A percentile compares a stretch with the other conserved stretches of the same genome.
phyloP scores from a whole-genome alignment of 164 flowering plant species.

The Nymphaea thermarum region DNA sequence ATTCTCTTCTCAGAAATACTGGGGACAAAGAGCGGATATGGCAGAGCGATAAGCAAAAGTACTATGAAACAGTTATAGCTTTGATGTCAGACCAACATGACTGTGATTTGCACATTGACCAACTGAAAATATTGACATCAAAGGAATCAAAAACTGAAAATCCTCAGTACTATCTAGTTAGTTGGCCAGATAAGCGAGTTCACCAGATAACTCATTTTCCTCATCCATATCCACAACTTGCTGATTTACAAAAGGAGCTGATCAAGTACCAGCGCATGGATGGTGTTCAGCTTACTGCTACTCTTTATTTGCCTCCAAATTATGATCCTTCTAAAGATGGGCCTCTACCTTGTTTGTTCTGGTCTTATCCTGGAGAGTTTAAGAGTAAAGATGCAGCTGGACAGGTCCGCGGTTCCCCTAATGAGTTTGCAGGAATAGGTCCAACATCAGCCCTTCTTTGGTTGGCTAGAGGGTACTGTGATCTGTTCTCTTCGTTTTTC shows the following conservation, averaged over 20 bases:
- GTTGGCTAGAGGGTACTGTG: constrained; percentile 74
- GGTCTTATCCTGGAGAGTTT: constrained; percentile 99
- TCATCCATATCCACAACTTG: constrained; percentile 94
- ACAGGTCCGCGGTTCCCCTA: constrained; percentile 98
- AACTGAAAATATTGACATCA: constrained; percentile 72
- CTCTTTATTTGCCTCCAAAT: constrained; percentile 84
- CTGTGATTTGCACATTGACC: constrained; percentile 54
- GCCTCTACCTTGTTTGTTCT: constrained; percentile 87
- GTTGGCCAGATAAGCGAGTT: constrained; percentile 68
- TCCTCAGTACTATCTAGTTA: constrained; percentile 67
- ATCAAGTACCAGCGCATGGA: constrained; percentile 86
- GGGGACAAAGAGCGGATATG: constrained; percentile 88
- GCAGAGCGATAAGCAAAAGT: constrained; percentile 90
- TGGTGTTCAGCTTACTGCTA: constrained; percentile 96
- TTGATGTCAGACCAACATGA: constrained; percentile 83
- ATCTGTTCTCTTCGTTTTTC: constrained; percentile 3
- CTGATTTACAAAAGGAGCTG: constrained; percentile 88
- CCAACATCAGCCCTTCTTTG: constrained; percentile 94
- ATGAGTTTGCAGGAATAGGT: constrained; percentile 96
- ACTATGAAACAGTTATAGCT: constrained; percentile 81
- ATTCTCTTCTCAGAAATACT: constrained; percentile 54
- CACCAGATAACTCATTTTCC: constrained; percentile 76
- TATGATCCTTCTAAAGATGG: constrained; percentile 88
- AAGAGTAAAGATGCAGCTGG: constrained; percentile 98
- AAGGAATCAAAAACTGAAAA: constrained; percentile 96